Percentiles rank a stretch among this genome's conserved stretches.
Conservation (phyloP, 345 rosid species). For the Rhizophora mangle region DNA sequence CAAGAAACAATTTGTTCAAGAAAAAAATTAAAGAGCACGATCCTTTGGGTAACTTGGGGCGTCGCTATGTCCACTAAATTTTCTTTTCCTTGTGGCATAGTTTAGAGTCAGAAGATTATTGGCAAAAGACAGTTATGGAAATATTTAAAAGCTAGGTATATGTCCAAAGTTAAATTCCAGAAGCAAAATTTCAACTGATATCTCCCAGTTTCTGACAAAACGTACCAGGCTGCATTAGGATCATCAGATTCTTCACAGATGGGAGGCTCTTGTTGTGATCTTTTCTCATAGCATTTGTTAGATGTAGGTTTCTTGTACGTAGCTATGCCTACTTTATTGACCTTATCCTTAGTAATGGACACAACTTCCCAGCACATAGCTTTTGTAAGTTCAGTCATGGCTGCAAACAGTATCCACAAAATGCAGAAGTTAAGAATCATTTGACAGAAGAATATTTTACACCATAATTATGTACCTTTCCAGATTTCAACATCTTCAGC, state of each 20-base stretch:
- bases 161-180: neutral
- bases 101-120: too few species aligned
- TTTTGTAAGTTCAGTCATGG: conserved; percentile 71
- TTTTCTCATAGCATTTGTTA: conserved; percentile 72
- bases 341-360: conserved; percentile 60
- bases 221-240: conserved; percentile 89
- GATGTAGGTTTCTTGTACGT: conserved; percentile 72
- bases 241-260: conserved; percentile 76
- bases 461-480: conserved; percentile 52
- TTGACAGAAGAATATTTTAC: conserved; percentile 5
- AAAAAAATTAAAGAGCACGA: too few species aligned
- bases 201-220: neutral
- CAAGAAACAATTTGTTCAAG: neutral
- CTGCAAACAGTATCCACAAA: conserved; percentile 46
- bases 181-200: neutral
- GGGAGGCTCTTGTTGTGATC: conserved; percentile 71
- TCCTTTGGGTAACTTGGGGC: too few species aligned
- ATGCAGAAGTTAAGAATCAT: conserved; percentile 22
- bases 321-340: conserved; percentile 77
- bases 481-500: conserved; percentile 81
- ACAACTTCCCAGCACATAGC: conserved; percentile 90
- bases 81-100: too few species aligned
- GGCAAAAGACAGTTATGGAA: too few species aligned
- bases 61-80: too few species aligned
- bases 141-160: neutral